These are phyloP conservation scores for Pyrenochaeta sp. DNA, from an alignment of 2,329 filamentous ascomycete species.

Conservation along the genomic window DNA sequence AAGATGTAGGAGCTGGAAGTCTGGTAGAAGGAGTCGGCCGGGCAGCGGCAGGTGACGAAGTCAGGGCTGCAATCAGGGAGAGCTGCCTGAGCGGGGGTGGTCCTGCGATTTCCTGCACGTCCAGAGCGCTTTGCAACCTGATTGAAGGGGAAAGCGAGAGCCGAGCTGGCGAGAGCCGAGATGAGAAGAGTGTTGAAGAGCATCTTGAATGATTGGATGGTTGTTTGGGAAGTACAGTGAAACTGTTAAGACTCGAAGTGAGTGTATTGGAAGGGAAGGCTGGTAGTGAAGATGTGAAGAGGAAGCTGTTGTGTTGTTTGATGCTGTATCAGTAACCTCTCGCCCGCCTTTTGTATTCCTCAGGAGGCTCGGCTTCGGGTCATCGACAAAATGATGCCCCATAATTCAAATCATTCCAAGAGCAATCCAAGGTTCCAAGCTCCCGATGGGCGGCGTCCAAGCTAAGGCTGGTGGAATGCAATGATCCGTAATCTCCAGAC, in stretches of 20 bases:
- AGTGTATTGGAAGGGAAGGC: slow-evolving; percentile 1
- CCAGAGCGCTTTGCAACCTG: slow-evolving; percentile 1
- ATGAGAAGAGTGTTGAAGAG: slow-evolving; percentile 1
- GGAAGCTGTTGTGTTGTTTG: slow-evolving; percentile 3
- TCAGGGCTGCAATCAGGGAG: neutral
- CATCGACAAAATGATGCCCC: neutral
- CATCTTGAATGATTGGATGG: slow-evolving; percentile 1
- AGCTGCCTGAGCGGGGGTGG: slow-evolving; percentile 1
- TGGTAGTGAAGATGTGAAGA: slow-evolving; percentile 3
- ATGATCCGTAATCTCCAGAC: neutral
- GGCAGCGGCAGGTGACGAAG: slow-evolving; percentile 2
- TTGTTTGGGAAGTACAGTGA: neutral
- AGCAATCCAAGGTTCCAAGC: slow-evolving; percentile 1
- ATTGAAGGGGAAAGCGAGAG: slow-evolving; percentile 6
- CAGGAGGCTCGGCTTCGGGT: neutral
- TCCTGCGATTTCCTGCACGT: neutral
- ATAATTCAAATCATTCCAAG: neutral
- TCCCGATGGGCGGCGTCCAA: neutral
- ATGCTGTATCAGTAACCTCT: neutral
- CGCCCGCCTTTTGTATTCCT: neutral
- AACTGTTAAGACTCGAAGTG: neutral
- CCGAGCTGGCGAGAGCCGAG: slow-evolving; percentile 6
- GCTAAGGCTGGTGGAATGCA: neutral
- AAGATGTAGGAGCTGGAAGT: slow-evolving; percentile 4
- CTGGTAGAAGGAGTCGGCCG: slow-evolving; percentile 4